phyloP scores from a whole-genome alignment of 768 basidiomycete species.

The Rhizopogon vulgaris region DNA sequence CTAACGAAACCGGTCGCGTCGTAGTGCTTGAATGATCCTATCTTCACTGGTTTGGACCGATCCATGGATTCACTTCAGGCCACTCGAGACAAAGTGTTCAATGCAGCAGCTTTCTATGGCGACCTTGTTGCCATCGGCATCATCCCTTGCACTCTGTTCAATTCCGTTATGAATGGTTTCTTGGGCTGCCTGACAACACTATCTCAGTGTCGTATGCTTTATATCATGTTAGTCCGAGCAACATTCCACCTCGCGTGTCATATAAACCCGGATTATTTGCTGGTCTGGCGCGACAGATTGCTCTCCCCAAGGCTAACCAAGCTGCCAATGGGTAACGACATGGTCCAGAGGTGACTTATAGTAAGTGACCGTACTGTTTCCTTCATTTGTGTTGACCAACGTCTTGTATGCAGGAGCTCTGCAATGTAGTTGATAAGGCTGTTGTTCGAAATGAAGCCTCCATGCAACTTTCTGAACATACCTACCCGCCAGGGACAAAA shows the following conservation, averaged over 20 bases:
- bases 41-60: not conserved
- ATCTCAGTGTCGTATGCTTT: not conserved
- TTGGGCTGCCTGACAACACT: not conserved
- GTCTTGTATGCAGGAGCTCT: not conserved
- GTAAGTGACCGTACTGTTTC: not conserved
- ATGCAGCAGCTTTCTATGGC: not conserved
- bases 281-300: not conserved
- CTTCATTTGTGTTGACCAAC: not conserved
- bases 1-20: not conserved
- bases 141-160: not conserved
- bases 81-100: not conserved
- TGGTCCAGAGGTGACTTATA: slow-evolving; percentile 2
- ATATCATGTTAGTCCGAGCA: slow-evolving; percentile 2
- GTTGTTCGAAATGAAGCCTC: not conserved
- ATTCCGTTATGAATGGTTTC: not conserved
- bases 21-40: not conserved
- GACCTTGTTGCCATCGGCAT: not conserved
- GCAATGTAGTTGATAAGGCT: not conserved
- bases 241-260: not conserved
- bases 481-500: not conserved
- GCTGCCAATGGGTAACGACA: not conserved
- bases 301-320: not conserved
- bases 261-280: not conserved
- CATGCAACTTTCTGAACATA: not conserved
- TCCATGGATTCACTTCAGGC: not conserved